Base-by-base conservation (phyloP, 345 rosid genomes). In the Ricinus communis region DNA sequence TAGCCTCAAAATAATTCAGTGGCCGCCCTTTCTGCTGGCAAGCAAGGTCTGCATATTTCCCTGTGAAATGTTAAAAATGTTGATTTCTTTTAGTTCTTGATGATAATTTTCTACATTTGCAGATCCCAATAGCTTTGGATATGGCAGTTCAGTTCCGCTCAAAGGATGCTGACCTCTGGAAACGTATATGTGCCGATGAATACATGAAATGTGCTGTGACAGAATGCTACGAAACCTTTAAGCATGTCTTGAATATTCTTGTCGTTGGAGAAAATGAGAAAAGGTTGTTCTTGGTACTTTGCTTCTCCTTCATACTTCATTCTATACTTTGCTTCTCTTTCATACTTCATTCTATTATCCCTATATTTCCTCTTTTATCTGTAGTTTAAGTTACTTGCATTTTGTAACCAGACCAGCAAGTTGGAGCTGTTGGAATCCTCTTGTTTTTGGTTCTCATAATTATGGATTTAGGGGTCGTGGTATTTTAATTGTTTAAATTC, bases 11-110 rank as follows among this genome's bases (percentile, higher is more conserved):
- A 73, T 95, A 66, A 90, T 95, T 78, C 99, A 95, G 79, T 95
- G 99, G 97, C 99, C 99, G 30, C 98, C 98, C 0, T 91, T 94
- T 87, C 70, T 91, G 87, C 96, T 94, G 72, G 91, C 98, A 75
- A 90, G 93, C 97, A 91, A 94, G 98, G 98, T 94, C 76, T 52
- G 86, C 59, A 50, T 25, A 30, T 67, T 68, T 69, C 70, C 25
- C 58, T 58, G 36, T n/a, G 15, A 47, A 43, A 9, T 49, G 56
- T 25, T 55, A 46, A 54, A 19, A 30, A 25, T 50, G 25, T 28
- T 45, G 3, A 21, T 68, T 55, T 19, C n/a, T 68, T 69, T 28
- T 55, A 25, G 27, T 79, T 27, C 9, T 12, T 60, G 56, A 24
- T 59, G 33, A 30, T 25, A n/a, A 52, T 12, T 49, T 58, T 46